A percentile compares a stretch with the other conserved stretches of the same genome.
Conservation (phyloP, 2,329 filamentous ascomycete species). For the Neurospora sp. region DNA sequence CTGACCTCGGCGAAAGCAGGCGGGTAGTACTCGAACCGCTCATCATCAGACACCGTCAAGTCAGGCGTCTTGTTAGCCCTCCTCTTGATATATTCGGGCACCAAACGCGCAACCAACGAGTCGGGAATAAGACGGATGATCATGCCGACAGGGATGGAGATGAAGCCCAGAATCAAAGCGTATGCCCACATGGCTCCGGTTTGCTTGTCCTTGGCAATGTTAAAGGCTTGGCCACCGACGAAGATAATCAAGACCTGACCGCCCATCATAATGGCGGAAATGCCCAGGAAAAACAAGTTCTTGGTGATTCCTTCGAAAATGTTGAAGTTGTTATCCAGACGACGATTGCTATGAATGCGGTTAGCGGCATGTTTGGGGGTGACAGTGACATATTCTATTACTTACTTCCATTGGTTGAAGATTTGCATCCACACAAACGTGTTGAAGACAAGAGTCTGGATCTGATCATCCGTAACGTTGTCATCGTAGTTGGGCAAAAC, state of each 20-base stretch:
- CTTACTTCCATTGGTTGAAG: slow-evolving; percentile 93
- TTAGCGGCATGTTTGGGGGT: slow-evolving; percentile 11
- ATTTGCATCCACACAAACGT: slow-evolving; percentile 99
- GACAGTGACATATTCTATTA: slow-evolving; percentile 16
- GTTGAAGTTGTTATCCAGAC: slow-evolving; percentile 90
- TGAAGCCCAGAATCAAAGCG: slow-evolving; percentile 68
- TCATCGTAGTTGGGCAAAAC: slow-evolving; percentile 29
- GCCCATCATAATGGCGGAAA: slow-evolving; percentile 78
- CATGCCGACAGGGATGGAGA: slow-evolving; percentile 79
- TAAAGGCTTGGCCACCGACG: slow-evolving; percentile 73
- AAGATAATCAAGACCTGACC: slow-evolving; percentile 86
- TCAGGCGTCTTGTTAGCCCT: slow-evolving; percentile 21
- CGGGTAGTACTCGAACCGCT: slow-evolving; percentile 56
- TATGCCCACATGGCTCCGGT: slow-evolving; percentile 76
- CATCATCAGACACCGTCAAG: slow-evolving; percentile 53
- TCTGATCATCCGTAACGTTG: slow-evolving; percentile 33
- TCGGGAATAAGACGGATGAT: slow-evolving; percentile 79
- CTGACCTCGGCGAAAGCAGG: slow-evolving; percentile 63
- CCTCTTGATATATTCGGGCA: slow-evolving; percentile 44
- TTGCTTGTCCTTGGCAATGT: slow-evolving; percentile 41
- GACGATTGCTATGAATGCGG: slow-evolving; percentile 55
- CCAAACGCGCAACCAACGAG: slow-evolving; percentile 42
- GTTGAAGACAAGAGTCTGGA: slow-evolving; percentile 87
- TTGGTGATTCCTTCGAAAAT: slow-evolving; percentile 79
- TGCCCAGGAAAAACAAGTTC: slow-evolving; percentile 83